These are phyloP conservation scores for Puccinia coronata DNA, from an alignment of 1,284 basidiomycete species.

Conservation along the genomic window DNA sequence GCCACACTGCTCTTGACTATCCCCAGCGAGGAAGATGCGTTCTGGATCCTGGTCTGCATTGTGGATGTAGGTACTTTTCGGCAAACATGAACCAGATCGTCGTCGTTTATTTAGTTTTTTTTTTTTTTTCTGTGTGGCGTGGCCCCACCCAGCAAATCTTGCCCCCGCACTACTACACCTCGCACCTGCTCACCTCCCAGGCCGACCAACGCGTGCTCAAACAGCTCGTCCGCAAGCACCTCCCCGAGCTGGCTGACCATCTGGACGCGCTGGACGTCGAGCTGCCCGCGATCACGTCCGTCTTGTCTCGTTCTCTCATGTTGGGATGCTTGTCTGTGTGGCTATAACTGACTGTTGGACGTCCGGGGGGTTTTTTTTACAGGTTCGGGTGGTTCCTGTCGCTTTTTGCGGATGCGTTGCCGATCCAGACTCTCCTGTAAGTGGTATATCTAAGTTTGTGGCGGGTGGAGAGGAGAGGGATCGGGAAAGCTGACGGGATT, in stretches of 20 bases:
- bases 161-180: slow-evolving; percentile 60
- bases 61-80: slow-evolving; percentile 80
- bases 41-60: slow-evolving; percentile 89
- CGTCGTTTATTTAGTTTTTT: too few relatives aligned
- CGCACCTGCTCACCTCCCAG: slow-evolving; percentile 69
- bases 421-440: slow-evolving; percentile 68
- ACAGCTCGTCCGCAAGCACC: slow-evolving; percentile 76
- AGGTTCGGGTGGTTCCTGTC: slow-evolving; percentile 94
- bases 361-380: background rate
- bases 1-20: slow-evolving; percentile 90
- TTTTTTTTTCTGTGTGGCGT: background rate
- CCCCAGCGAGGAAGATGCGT: slow-evolving; percentile 85
- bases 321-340: background rate
- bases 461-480: too few relatives aligned
- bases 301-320: background rate
- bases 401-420: slow-evolving; percentile 91
- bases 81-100: slow-evolving; percentile 59
- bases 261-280: slow-evolving; percentile 80
- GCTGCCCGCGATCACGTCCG: slow-evolving; percentile 77
- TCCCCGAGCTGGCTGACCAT: slow-evolving; percentile 76
- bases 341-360: background rate
- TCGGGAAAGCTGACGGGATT: too few relatives aligned
- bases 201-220: slow-evolving; percentile 88
- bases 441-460: slow-evolving; percentile 61
- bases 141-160: slow-evolving; percentile 57